Percentiles rank a stretch among this genome's conserved stretches.
These are phyloP conservation scores for Corylus heterophylla DNA, from an alignment of 306 rosid genomes.

Conservation along the genomic window DNA sequence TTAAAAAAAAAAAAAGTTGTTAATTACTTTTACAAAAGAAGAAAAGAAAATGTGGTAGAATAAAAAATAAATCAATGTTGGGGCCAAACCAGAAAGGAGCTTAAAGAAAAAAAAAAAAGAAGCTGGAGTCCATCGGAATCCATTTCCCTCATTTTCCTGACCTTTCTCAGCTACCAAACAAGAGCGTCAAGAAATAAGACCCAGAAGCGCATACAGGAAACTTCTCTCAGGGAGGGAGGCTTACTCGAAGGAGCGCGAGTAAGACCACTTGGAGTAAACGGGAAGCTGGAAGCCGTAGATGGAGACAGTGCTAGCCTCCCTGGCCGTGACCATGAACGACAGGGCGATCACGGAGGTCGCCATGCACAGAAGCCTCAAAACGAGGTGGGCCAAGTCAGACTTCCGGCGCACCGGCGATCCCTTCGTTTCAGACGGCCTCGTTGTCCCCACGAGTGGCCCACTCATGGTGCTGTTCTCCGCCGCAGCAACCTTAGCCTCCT, in stretches of 20 bases:
- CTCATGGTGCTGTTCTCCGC: slow-evolving; percentile 43
- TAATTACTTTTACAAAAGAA: not conserved
- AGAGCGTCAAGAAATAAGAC: not conserved
- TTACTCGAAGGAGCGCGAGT: slow-evolving; percentile 70
- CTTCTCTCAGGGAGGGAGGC: slow-evolving; percentile 8
- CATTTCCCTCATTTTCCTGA: not conserved
- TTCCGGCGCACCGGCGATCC: slow-evolving; percentile 26
- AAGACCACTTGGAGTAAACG: slow-evolving; percentile 79
- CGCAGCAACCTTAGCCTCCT: slow-evolving; percentile 38
- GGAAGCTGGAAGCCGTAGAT: slow-evolving; percentile 66
- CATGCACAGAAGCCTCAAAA: slow-evolving; percentile 56
- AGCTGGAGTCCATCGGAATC: not conserved
- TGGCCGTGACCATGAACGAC: slow-evolving; percentile 73
- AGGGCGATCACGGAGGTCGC: slow-evolving; percentile 49
- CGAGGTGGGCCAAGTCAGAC: slow-evolving; percentile 45
- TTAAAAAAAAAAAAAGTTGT: not conserved
- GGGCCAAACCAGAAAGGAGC: not conserved
- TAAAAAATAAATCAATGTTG: not conserved
- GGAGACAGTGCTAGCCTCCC: slow-evolving; percentile 48
- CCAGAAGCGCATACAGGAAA: slow-evolving; percentile 13
- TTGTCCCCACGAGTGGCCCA: slow-evolving; percentile 37
- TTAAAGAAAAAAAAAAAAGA: not conserved
- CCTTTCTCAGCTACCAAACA: slow-evolving; percentile 5
- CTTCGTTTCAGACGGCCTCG: not conserved
- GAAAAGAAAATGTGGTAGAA: not conserved